phyloP scores from a whole-genome alignment of 192 early-diverging fungal genomes.

The Fimicolochytrium jonesii region DNA sequence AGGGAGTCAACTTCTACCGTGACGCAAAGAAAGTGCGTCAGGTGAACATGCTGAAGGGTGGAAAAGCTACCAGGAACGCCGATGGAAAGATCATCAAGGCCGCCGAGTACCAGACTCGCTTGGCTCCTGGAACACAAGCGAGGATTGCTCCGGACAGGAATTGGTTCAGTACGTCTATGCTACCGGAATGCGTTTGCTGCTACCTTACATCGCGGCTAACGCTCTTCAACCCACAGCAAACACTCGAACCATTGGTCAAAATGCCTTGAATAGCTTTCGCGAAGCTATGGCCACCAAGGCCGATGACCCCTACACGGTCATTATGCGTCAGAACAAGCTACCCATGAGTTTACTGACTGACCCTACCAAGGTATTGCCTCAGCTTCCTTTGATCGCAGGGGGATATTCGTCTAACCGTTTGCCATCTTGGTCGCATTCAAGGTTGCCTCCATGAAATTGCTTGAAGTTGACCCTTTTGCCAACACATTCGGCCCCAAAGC shows the following conservation, averaged over 20 bases:
- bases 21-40: conserved; percentile 92
- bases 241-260: conserved; percentile 93
- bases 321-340: conserved; percentile 90
- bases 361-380: conserved; percentile 60
- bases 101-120: conserved; percentile 78
- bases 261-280: conserved; percentile 88
- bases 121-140: conserved; percentile 63
- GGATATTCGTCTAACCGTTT: too few relatives aligned
- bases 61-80: conserved; percentile 73
- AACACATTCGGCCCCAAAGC: conserved; percentile 94
- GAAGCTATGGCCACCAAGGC: conserved; percentile 80
- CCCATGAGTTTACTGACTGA: conserved; percentile 90
- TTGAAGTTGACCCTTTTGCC: conserved; percentile 89
- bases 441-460: conserved; percentile 93
- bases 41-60: conserved; percentile 91
- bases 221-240: conserved; percentile 54
- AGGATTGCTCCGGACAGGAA: conserved; percentile 91
- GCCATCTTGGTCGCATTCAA: too few relatives aligned
- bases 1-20: conserved; percentile 99
- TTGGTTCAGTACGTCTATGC: conserved; percentile 95
- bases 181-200: not conserved
- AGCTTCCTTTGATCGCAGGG: too few relatives aligned
- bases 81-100: conserved; percentile 90
- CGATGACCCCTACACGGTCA: conserved; percentile 93
- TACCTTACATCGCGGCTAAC: conserved; percentile 1